Evolutionary conservation across 805 yeast species (phyloP), one percentile per base, ranked within the genome.

Genomic region (Kluyveromyces lactis): DNA sequence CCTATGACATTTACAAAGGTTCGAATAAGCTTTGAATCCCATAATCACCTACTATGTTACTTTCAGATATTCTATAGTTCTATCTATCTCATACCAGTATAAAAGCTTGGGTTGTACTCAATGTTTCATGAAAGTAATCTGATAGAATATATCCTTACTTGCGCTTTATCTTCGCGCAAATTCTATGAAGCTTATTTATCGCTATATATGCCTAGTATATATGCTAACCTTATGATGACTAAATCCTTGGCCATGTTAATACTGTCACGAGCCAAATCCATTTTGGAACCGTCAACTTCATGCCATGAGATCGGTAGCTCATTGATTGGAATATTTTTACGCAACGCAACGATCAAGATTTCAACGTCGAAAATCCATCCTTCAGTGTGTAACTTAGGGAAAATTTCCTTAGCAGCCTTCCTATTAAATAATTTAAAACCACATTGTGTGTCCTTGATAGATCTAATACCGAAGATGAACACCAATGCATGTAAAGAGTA

Each of bases 301-400:
- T 87, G 95, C 98, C 98, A 92, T 44, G 82, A 82, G 29, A 92
- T 86, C 8, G 96, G 78, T 15, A 89, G 75, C 64, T 92, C 98
- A 38, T 63, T 66, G 34, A 89, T 70, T 3, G 73, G 70, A 29
- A 90, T 78, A 0, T 62, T 51, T 57, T 86, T 86, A 45, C 84
- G 68, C 49, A 77, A 74, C 1, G 89, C 96, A 43, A 92, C 66
- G 39, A 92, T 74, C 48, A 92, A 68, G 12, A 90, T 75, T 64
- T 92, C 98, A 24, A 92, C 97, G 56, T 92, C 98, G 62, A 92
- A 92, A 27, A 92, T 92, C 98, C 98, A 92, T 38, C 97, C 80
- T 62, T 92, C 98, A 9, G 95, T 90, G 60, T 90, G 97, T 83
- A 92, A 75, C 48, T 73, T 79, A 2, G 97, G 96, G 60, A 87